Evolutionary conservation across 352 stramenopile genomes (phyloP).

Genomic region (Plasmopara muralis): DNA sequence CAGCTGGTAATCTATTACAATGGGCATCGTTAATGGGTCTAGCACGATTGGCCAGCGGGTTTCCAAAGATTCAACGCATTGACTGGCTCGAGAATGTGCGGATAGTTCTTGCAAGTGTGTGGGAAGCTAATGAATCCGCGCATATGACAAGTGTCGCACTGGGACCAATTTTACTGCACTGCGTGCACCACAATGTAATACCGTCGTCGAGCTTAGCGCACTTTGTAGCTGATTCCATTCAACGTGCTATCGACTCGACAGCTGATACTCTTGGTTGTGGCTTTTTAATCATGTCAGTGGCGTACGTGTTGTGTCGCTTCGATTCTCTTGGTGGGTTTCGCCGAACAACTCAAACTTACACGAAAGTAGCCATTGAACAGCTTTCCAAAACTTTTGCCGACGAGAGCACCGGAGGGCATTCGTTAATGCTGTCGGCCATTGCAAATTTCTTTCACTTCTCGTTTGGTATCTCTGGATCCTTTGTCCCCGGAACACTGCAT

Average conservation of each 20-base stretch:
- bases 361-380: constrained; percentile 12
- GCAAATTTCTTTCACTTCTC: constrained; percentile 25
- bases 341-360: constrained; percentile 16
- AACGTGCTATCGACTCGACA: constrained; percentile 13
- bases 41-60: constrained; percentile 21
- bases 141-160: constrained; percentile 28
- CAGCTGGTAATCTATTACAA: constrained; percentile 11
- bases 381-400: constrained; percentile 11
- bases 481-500: background rate
- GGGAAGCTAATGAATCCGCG: constrained; percentile 12
- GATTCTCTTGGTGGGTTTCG: constrained; percentile 19
- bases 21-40: constrained; percentile 36
- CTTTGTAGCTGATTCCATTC: constrained; percentile 29
- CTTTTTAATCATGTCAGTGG: constrained; percentile 23
- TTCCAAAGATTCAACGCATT: constrained; percentile 24
- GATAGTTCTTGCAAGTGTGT: constrained; percentile 25
- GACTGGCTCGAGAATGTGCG: constrained; percentile 42
- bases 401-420: constrained; percentile 3
- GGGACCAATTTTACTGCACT: constrained; percentile 35
- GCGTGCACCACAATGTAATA: constrained; percentile 25
- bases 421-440: constrained; percentile 17
- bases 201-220: constrained; percentile 20
- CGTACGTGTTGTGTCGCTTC: constrained; percentile 23
- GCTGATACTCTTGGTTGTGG: constrained; percentile 8
- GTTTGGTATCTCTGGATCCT: constrained; percentile 17